Conservation (phyloP, 2,329 filamentous ascomycete species). For the Pleoardoris graminearum region DNA sequence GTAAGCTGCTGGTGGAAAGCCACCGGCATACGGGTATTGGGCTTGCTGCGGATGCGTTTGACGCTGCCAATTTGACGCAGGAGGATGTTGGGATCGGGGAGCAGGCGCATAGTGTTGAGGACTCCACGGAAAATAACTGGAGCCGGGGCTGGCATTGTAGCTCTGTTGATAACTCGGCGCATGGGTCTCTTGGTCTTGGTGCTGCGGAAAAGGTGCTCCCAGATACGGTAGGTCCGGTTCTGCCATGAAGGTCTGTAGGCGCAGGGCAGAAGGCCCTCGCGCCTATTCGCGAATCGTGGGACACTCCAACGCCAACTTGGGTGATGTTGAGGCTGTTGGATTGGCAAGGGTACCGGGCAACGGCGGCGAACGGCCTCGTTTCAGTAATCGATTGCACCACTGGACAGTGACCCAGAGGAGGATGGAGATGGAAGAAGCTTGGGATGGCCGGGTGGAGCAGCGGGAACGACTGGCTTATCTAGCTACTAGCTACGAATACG, state of each 20-base stretch:
- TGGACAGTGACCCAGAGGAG: not conserved
- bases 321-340: not conserved
- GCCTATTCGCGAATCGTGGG: not conserved
- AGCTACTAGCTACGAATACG: not conserved
- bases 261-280: not conserved
- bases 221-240: conserved; percentile 25
- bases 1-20: conserved; percentile 15
- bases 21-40: conserved; percentile 13
- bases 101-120: not conserved
- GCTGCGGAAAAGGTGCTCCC: conserved; percentile 21
- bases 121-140: not conserved
- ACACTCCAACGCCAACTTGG: not conserved
- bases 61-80: conserved; percentile 1
- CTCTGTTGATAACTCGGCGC: conserved; percentile 21
- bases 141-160: conserved; percentile 4
- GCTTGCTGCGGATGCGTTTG: conserved; percentile 13
- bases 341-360: not conserved
- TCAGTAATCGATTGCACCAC: not conserved
- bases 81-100: not conserved
- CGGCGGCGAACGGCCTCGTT: not conserved
- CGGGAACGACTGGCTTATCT: not conserved
- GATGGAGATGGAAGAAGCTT: not conserved
- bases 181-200: conserved; percentile 25
- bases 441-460: not conserved
- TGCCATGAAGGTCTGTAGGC: conserved; percentile 26